A percentile compares a stretch with the other conserved stretches of the same genome.
Evolutionary conservation across 345 rosid genomes (phyloP).

Genomic region (Linum tenue): DNA sequence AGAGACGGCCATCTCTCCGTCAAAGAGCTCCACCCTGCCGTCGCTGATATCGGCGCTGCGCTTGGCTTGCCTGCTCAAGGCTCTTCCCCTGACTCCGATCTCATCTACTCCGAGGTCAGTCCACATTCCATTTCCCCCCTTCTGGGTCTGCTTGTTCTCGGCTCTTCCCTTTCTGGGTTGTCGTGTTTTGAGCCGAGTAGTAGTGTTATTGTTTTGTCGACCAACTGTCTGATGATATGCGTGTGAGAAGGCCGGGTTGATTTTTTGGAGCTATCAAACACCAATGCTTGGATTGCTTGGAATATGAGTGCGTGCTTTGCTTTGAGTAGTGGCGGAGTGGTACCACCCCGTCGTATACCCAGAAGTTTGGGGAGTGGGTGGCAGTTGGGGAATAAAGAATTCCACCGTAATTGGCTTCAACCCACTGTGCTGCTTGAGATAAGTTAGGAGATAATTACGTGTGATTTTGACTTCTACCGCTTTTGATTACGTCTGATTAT

Average conservation of each 20-base stretch:
- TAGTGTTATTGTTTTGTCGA: background rate
- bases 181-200: too few relatives aligned
- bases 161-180: too few relatives aligned
- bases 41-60: slow-evolving; percentile 87
- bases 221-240: background rate
- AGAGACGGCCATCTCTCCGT: slow-evolving; percentile 78
- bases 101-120: slow-evolving; percentile 70
- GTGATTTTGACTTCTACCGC: background rate
- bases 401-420: too few relatives aligned
- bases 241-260: background rate
- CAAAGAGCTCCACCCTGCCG: slow-evolving; percentile 80
- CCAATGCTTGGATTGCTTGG: too few relatives aligned
- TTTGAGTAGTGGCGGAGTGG: too few relatives aligned
- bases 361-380: too few relatives aligned
- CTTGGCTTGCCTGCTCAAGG: slow-evolving; percentile 87
- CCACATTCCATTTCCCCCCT: background rate
- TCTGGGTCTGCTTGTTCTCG: too few relatives aligned
- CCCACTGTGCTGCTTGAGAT: too few relatives aligned
- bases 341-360: background rate
- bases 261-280: background rate
- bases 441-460: background rate
- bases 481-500: too few relatives aligned
- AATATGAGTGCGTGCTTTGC: too few relatives aligned
- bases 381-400: too few relatives aligned
- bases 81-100: slow-evolving; percentile 70